These are phyloP conservation scores for Alternaria longipes DNA, from an alignment of 2,329 filamentous ascomycete species.

Conservation along the genomic window DNA sequence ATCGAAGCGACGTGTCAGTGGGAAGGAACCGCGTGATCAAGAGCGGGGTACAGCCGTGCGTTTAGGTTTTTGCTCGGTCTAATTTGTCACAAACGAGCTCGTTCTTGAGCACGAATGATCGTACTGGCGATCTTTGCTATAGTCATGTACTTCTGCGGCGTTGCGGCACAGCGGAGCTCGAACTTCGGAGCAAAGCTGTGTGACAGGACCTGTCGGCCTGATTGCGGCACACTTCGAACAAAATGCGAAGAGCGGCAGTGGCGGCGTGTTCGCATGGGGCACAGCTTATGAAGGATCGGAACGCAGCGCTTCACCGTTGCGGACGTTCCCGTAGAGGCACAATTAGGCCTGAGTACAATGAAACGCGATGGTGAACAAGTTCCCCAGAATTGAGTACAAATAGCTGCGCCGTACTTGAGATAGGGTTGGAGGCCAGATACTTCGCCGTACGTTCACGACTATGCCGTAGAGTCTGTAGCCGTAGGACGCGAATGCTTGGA, in stretches of 20 bases:
- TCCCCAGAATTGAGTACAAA: background rate
- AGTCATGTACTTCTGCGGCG: background rate
- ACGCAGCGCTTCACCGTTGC: constrained; percentile 8
- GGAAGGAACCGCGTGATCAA: background rate
- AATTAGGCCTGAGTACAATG: background rate
- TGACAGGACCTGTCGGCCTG: background rate
- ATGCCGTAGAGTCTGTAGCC: background rate
- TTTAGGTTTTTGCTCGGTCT: background rate
- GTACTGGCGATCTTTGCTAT: background rate
- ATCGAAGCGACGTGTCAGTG: background rate
- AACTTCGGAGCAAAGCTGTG: background rate
- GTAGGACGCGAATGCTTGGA: background rate
- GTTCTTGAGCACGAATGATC: background rate
- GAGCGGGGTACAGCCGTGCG: background rate
- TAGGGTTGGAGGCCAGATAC: background rate
- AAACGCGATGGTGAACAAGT: background rate
- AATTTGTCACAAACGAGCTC: background rate
- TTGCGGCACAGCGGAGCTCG: constrained; percentile 3
- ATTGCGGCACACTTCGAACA: background rate
- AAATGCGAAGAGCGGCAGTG: constrained; percentile 1
- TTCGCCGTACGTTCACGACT: background rate
- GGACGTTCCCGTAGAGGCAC: constrained; percentile 13
- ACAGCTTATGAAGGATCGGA: constrained; percentile 11
- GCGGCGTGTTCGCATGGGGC: constrained; percentile 12
- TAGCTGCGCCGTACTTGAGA: background rate